Evolutionary conservation across 805 yeast species (phyloP).

Genomic region (Suhomyces sp.): DNA sequence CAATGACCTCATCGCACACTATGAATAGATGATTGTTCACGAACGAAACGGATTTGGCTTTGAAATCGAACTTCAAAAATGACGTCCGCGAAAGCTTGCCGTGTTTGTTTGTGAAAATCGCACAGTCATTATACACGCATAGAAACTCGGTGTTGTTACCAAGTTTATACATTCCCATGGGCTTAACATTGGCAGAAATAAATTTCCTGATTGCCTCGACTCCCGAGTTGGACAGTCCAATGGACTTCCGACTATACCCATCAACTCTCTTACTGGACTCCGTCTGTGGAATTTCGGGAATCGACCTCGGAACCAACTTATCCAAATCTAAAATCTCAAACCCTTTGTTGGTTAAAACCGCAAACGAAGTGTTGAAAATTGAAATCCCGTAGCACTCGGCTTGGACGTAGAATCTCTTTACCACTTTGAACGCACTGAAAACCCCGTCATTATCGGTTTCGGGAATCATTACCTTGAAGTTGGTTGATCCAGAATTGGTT

Average conservation of each 20-base stretch:
- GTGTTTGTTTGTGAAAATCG: slow-evolving; percentile 58
- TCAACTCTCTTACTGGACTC: slow-evolving; percentile 25
- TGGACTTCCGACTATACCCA: slow-evolving; percentile 25
- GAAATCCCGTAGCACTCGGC: slow-evolving; percentile 61
- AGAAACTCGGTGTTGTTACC: slow-evolving; percentile 49
- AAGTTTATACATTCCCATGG: slow-evolving; percentile 65
- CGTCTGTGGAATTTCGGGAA: slow-evolving; percentile 47
- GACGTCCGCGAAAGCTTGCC: slow-evolving; percentile 51
- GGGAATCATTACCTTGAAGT: slow-evolving; percentile 58
- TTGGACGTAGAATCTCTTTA: slow-evolving; percentile 47
- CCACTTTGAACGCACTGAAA: slow-evolving; percentile 36
- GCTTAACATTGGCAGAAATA: slow-evolving; percentile 43
- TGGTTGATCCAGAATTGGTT: slow-evolving; percentile 40
- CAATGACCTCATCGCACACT: slow-evolving; percentile 65
- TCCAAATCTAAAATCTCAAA: slow-evolving; percentile 64
- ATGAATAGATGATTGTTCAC: slow-evolving; percentile 35
- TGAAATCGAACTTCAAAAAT: slow-evolving; percentile 42
- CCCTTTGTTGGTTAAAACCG: slow-evolving; percentile 65
- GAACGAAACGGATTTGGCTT: slow-evolving; percentile 36
- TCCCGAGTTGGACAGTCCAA: slow-evolving; percentile 10
- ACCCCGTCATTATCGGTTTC: slow-evolving; percentile 53
- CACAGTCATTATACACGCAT: slow-evolving; percentile 68
- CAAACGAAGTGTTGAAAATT: slow-evolving; percentile 62
- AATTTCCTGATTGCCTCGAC: slow-evolving; percentile 41
- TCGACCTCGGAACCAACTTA: slow-evolving; percentile 52